Percentiles rank a stretch among this genome's conserved stretches.
These are phyloP conservation scores for Kurtzmaniella natalensis DNA, from an alignment of 1,139 yeast genomes.

Conservation along the genomic window DNA sequence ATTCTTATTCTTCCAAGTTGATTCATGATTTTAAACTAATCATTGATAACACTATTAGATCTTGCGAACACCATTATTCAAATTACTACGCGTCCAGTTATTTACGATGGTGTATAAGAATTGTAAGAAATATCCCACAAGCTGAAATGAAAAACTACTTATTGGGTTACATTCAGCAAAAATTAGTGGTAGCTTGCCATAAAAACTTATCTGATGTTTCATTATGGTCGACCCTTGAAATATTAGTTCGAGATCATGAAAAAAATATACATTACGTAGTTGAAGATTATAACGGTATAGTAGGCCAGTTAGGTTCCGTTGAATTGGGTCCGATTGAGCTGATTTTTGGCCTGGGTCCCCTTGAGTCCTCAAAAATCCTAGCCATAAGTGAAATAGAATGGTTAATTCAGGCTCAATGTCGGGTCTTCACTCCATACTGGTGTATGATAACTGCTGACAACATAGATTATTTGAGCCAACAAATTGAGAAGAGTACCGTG, in stretches of 20 bases:
- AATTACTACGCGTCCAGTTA: slow-evolving; percentile 38
- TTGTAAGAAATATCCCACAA: slow-evolving; percentile 9
- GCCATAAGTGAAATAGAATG: slow-evolving; percentile 2
- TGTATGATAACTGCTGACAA: neutral
- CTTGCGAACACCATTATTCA: slow-evolving; percentile 35
- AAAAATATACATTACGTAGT: slow-evolving; percentile 11
- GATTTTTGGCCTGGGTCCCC: neutral
- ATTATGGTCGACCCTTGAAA: slow-evolving; percentile 25
- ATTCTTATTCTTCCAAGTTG: neutral
- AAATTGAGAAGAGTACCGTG: too few species aligned
- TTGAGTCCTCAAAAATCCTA: neutral
- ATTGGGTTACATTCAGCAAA: slow-evolving; percentile 6
- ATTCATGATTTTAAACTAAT: slow-evolving; percentile 7
- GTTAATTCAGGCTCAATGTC: slow-evolving; percentile 5
- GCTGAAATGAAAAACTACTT: slow-evolving; percentile 3
- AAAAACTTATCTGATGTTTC: slow-evolving; percentile 28
- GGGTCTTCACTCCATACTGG: slow-evolving; percentile 6
- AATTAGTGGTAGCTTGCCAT: slow-evolving; percentile 15
- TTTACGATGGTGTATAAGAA: slow-evolving; percentile 26
- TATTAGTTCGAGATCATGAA: slow-evolving; percentile 7
- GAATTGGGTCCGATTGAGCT: neutral
- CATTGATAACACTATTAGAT: slow-evolving; percentile 20
- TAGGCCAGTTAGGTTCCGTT: slow-evolving; percentile 1
- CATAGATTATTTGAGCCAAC: too few species aligned
- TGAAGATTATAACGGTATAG: slow-evolving; percentile 16